These are phyloP conservation scores for Plasmodium gonderi DNA, from an alignment of 169 alveolate species.

Conservation along the genomic window DNA sequence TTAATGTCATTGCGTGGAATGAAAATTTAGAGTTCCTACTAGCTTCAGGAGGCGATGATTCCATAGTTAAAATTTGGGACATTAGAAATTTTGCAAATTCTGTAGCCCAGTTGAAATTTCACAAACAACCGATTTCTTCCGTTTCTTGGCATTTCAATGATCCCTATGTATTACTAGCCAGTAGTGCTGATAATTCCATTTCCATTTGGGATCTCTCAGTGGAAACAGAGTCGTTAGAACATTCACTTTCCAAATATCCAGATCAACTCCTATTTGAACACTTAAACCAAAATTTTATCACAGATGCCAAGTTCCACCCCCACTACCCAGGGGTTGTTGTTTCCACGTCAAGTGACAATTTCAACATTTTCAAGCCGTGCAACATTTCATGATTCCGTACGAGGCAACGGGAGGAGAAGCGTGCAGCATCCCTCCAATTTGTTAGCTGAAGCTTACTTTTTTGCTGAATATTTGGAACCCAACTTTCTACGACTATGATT, in stretches of 20 bases:
- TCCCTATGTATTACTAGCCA: slow-evolving; percentile 79
- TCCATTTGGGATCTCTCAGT: slow-evolving; percentile 87
- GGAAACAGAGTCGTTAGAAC: slow-evolving; percentile 76
- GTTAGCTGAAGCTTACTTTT: too few species aligned
- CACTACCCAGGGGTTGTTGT: slow-evolving; percentile 81
- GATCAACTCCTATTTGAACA: slow-evolving; percentile 84
- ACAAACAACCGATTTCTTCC: slow-evolving; percentile 74
- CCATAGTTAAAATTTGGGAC: slow-evolving; percentile 57
- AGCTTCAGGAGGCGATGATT: slow-evolving; percentile 75
- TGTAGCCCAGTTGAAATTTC: slow-evolving; percentile 34
- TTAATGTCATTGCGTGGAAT: slow-evolving; percentile 63
- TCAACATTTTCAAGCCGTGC: slow-evolving; percentile 82
- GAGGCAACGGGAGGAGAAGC: neutral
- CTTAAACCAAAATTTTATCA: slow-evolving; percentile 84
- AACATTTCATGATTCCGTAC: slow-evolving; percentile 4
- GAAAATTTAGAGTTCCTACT: slow-evolving; percentile 22
- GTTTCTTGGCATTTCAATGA: slow-evolving; percentile 83
- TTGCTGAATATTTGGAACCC: too few species aligned
- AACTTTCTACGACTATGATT: too few species aligned
- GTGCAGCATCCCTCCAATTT: neutral
- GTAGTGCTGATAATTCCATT: slow-evolving; percentile 82
- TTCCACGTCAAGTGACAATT: slow-evolving; percentile 81
- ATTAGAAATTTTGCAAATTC: neutral
- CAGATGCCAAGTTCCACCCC: slow-evolving; percentile 84
- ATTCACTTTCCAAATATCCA: slow-evolving; percentile 56